phyloP scores from a whole-genome alignment of 148 eudicot genomes.

The Nyssa sinensis region DNA sequence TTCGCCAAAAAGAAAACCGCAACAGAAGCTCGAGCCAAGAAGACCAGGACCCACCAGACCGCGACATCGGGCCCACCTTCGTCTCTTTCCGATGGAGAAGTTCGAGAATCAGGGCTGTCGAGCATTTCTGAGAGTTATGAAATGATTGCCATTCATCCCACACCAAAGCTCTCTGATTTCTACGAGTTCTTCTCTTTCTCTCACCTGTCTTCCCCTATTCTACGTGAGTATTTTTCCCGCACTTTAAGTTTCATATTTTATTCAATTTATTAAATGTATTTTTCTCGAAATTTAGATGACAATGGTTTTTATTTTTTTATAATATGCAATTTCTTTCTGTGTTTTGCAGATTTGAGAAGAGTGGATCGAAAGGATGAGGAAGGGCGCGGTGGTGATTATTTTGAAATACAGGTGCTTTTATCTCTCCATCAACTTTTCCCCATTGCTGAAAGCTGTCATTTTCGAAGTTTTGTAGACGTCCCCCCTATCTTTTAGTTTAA shows the following conservation, averaged over 20 bases:
- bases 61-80: too few species aligned
- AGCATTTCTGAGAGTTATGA: constrained; percentile 53
- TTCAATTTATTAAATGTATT: neutral
- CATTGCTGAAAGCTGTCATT: neutral
- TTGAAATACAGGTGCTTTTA: constrained; percentile 73
- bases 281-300: neutral
- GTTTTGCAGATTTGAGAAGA: constrained; percentile 58
- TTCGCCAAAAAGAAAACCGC: constrained; percentile 64
- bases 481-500: neutral
- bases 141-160: constrained; percentile 90
- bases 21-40: too few species aligned
- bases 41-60: too few species aligned
- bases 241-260: neutral
- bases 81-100: too few species aligned
- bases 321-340: neutral
- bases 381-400: constrained; percentile 77
- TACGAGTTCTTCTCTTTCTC: constrained; percentile 89
- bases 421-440: neutral
- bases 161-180: constrained; percentile 86
- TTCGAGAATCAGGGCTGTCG: constrained; percentile 25
- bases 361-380: constrained; percentile 47
- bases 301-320: neutral
- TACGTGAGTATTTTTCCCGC: constrained; percentile 50
- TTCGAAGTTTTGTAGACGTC: neutral
- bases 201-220: constrained; percentile 74